Base-by-base conservation (phyloP, 2,329 filamentous ascomycete genomes). In the Cercospora beticola region DNA sequence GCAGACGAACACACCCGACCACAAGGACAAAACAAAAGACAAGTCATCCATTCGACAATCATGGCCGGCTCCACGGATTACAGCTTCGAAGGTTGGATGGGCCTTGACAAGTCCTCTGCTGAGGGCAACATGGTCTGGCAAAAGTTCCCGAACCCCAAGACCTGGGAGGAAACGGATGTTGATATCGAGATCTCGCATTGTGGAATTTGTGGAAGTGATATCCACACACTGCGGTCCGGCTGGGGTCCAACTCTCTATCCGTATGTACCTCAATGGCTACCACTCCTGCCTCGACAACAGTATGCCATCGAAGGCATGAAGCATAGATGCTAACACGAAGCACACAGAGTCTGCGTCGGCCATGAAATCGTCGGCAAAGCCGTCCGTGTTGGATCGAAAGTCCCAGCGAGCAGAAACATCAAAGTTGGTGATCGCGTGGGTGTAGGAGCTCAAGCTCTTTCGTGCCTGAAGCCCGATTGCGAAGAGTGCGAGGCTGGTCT, bases 81-180 rank as follows among this genome's bases (percentile, higher is more conserved):
- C 77, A 83, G 83, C 66, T 88, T 88, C 75, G 81, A 86, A 75
- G 86, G 86, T 74, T 88, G 86, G 86, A 80, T 87, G 72, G 86
- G 83, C 74, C 81, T 84, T 40, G 83, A 84, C 77, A 74, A 81
- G 33, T 78, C 79, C 68, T 78, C 85, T 12, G 83, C 79, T 36
- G 76, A 86, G 63, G 86, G 86, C 67, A 86, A 86, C 64, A 85
- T 87, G 82, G 81, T 80, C 36, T 87, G 85, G 85, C 79, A 83
- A 49, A 78, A 80, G n/a, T 84, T 82, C 62, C 67, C 64, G 21
- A 63, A 72, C 26, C 71, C 69, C 26, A 82, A 82, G 68, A 77
- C 79, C 3, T 83, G 79, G 68, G 70, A 76, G 64, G 79, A 80
- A 65, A 75, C 74, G 64, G 80, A 81, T 64, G 77, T 81, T 65